Conservation (phyloP, 306 rosid species). For the Erythrophleum fordii region DNA sequence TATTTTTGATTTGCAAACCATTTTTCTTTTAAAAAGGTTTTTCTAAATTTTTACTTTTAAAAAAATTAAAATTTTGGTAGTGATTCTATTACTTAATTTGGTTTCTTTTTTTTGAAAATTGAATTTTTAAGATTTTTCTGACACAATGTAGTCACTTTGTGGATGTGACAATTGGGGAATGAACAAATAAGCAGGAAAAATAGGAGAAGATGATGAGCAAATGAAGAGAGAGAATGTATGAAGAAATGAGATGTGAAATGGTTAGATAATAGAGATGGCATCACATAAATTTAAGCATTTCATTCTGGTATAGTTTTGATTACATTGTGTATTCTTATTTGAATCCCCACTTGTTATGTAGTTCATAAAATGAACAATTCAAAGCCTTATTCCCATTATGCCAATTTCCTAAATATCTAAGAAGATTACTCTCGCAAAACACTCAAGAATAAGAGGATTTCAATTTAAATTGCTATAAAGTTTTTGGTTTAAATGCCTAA, state of each 20-base stretch:
- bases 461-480: not conserved
- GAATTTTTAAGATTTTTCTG: too few relatives aligned
- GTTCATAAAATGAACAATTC: not conserved
- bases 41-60: too few relatives aligned
- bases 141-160: too few relatives aligned
- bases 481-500: not conserved
- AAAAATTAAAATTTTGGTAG: too few relatives aligned
- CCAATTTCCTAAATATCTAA: not conserved
- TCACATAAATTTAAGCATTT: too few relatives aligned
- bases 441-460: not conserved
- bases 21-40: too few relatives aligned
- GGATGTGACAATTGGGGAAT: too few relatives aligned
- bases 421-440: not conserved
- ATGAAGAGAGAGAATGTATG: conserved; percentile 29
- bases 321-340: not conserved
- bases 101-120: too few relatives aligned
- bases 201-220: not conserved
- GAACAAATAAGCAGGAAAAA: conserved; percentile 10
- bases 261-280: conserved; percentile 47
- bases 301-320: too few relatives aligned
- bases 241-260: conserved; percentile 8
- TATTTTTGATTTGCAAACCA: too few relatives aligned
- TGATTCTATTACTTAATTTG: too few relatives aligned
- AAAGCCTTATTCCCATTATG: not conserved
- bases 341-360: not conserved